A percentile compares a stretch with the other conserved stretches of the same genome.
Conservation (phyloP, 352 stramenopile species). For the Phytophthora hibernalis region DNA sequence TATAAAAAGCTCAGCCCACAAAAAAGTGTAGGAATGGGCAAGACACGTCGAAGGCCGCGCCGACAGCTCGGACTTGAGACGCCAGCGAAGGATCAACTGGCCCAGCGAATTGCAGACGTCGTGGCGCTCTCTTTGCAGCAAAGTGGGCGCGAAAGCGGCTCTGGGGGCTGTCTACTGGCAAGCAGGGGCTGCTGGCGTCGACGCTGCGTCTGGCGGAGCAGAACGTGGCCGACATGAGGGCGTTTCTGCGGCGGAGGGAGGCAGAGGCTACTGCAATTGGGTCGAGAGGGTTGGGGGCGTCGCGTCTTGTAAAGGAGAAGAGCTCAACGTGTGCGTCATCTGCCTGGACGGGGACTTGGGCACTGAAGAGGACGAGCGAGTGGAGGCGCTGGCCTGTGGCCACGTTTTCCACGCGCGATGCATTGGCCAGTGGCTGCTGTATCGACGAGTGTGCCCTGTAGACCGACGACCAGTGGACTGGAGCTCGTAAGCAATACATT, state of each 20-base stretch:
- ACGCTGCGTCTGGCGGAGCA: constrained; percentile 37
- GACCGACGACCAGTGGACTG: constrained; percentile 37
- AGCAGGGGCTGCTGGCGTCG: constrained; percentile 26
- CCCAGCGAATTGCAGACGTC: constrained; percentile 28
- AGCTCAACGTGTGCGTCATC: constrained; percentile 41
- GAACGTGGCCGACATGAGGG: constrained; percentile 39
- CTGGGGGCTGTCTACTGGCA: not conserved
- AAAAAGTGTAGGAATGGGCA: constrained; percentile 4
- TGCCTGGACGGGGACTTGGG: constrained; percentile 33
- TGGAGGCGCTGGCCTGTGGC: constrained; percentile 44
- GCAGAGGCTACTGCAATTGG: constrained; percentile 5
- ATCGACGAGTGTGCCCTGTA: constrained; percentile 43
- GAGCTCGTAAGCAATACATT: too few species aligned
- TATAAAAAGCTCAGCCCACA: too few species aligned
- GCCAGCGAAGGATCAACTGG: constrained; percentile 21
- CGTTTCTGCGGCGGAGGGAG: constrained; percentile 23
- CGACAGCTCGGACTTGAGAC: constrained; percentile 32
- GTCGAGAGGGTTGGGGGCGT: not conserved
- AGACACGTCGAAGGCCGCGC: constrained; percentile 5
- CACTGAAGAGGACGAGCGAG: not conserved
- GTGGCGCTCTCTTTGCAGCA: constrained; percentile 38
- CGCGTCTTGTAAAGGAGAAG: not conserved
- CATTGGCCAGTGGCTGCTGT: constrained; percentile 44
- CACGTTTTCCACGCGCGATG: constrained; percentile 48
- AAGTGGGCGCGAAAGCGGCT: constrained; percentile 4